Percentiles rank a stretch among this genome's conserved stretches.
Conservation (phyloP, 2,329 filamentous ascomycete species). For the Talaromyces pinophilus region DNA sequence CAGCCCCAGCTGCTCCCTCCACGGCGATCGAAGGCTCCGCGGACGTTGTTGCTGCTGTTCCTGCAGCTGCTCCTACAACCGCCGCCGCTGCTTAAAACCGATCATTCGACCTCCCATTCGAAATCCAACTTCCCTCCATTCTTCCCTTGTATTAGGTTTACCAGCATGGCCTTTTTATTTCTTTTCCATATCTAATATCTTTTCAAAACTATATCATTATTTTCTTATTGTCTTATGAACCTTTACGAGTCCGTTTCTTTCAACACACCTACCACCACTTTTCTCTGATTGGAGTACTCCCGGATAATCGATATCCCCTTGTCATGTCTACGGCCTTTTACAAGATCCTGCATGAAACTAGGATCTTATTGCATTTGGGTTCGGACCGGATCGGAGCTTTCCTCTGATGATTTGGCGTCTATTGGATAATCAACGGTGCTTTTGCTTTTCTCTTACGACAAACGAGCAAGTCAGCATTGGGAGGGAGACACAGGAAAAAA, state of each 20-base stretch:
- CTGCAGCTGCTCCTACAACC: slow-evolving; percentile 36
- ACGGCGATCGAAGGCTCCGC: slow-evolving; percentile 42
- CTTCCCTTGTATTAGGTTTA: slow-evolving; percentile 36
- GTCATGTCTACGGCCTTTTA: slow-evolving; percentile 42
- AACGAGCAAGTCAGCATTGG: slow-evolving; percentile 11
- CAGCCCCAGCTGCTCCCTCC: slow-evolving; percentile 35
- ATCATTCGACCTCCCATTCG: slow-evolving; percentile 10
- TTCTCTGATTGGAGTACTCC: neutral
- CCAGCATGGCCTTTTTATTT: slow-evolving; percentile 24
- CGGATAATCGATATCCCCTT: slow-evolving; percentile 23
- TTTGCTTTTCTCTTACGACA: neutral
- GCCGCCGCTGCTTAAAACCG: slow-evolving; percentile 34
- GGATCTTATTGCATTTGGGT: slow-evolving; percentile 18
- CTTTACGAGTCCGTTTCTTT: slow-evolving; percentile 23
- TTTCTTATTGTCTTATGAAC: slow-evolving; percentile 1
- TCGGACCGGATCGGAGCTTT: slow-evolving; percentile 13
- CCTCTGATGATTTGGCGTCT: slow-evolving; percentile 19
- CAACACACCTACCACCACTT: slow-evolving; percentile 9
- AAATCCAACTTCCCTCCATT: slow-evolving; percentile 27
- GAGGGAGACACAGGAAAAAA: neutral
- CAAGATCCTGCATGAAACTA: slow-evolving; percentile 8
- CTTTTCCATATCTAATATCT: slow-evolving; percentile 8
- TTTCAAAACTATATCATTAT: neutral
- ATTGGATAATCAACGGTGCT: slow-evolving; percentile 14
- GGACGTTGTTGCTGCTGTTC: slow-evolving; percentile 36